A percentile compares a stretch with the other conserved stretches of the same genome.
Evolutionary conservation across 2,329 filamentous ascomycete genomes (phyloP).

Genomic region (Colletotrichum sp.): DNA sequence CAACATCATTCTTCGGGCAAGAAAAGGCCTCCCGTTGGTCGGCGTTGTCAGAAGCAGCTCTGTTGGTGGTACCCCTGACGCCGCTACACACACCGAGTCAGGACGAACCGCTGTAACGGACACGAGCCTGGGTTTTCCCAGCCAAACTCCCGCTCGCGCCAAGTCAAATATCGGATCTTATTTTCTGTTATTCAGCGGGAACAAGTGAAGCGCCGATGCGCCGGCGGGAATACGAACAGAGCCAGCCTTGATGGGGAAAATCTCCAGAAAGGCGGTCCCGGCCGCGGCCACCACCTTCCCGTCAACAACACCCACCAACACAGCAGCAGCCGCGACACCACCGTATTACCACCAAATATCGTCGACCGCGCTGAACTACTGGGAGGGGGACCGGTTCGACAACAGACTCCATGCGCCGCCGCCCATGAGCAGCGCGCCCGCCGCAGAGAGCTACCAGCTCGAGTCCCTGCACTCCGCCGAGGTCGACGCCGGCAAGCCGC

Average conservation of each 20-base stretch:
- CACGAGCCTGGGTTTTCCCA: not conserved
- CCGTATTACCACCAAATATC: not conserved
- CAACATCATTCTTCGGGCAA: not conserved
- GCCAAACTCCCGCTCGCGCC: not conserved
- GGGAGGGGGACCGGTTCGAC: not conserved
- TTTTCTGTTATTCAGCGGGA: not conserved
- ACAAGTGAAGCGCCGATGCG: not conserved
- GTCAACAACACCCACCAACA: not conserved
- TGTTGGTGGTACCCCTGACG: not conserved
- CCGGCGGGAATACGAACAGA: not conserved
- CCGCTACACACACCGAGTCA: not conserved
- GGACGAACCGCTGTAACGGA: not conserved
- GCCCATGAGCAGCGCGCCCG: constrained; percentile 7
- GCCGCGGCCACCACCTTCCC: not conserved
- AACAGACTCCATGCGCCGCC: not conserved
- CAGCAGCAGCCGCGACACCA: not conserved
- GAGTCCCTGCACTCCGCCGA: constrained; percentile 11
- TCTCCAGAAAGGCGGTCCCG: not conserved
- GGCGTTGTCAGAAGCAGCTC: not conserved
- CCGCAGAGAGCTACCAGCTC: constrained; percentile 16
- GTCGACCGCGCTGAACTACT: not conserved
- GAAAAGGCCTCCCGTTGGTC: not conserved
- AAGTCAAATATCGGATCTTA: not conserved
- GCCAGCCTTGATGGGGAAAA: not conserved
- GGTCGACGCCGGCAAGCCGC: constrained; percentile 25